Evolutionary conservation across 75 land plant species (phyloP), one percentile per base, ranked within the genome.

Genomic region (Selaginella tamariscina): DNA sequence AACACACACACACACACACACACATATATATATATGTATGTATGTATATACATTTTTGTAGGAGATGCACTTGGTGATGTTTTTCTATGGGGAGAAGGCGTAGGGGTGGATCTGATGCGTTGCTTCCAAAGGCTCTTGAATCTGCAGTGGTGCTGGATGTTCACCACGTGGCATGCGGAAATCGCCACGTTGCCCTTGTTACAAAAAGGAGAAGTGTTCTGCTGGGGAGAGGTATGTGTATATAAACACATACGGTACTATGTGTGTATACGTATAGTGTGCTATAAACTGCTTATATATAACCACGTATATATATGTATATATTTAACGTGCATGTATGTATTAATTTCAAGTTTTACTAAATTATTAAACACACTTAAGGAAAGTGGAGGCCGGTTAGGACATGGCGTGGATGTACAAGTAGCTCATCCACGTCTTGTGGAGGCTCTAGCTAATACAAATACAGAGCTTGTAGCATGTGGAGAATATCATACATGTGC

Each of bases 401-500:
- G 92, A 0, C 96, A 90, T 77, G 96, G 92, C 30, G 79, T 83
- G 30, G 93, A 87, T 65, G 75, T 79, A 56, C 88, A 90, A 77
- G 84, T 86, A 32, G 66, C 85, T 1, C 93, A 85, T 54, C 96
- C 96, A 32, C 80, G 85, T 68, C 77, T 88, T 56, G 73, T 89
- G 65, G 83, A 88, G 39, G 72, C 81, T 56, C 80, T 90, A 23
- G 67, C 77, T 23, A 76, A 76, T 9, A 79, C 77, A 2, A 87
- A 78, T 56, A 68, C 91, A 60, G 96, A 90, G 67, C 74, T 79
- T 71, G 88, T 90, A 65, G 83, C 86, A 33, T 87, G 96, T 72
- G 88, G 96, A n/a, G 96, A 88, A 65, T 82, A 84, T 68, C 88
- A 85, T 66, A 67, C 86, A 31, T 90, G 91, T 76, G 95, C 91